Evolutionary conservation across 2,329 filamentous ascomycete genomes (phyloP), one percentile per base, ranked within the genome.

Genomic region (Fusarium tupiense): DNA sequence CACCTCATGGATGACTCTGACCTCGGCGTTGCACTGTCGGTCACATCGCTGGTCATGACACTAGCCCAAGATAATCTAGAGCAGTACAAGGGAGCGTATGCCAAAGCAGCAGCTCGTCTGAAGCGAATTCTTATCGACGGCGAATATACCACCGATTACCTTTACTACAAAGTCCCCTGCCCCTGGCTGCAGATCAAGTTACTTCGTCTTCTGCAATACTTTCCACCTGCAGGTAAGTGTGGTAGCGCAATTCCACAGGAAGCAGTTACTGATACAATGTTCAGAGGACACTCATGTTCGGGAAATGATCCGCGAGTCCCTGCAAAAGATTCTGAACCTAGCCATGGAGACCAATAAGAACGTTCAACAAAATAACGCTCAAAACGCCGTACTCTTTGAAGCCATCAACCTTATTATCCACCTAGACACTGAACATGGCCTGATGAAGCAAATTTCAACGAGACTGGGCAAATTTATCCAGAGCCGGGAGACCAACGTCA

Each of bases 151-250:
- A 89, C 91, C 64, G 96, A 98, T 81, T 99, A 99, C 81, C 90
- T 98, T 33, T 99, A 99, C 86, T 99, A 99, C 87, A 98, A 98
- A 80, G 96, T 99, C n/a, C 96, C 96, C 3, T 99, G 96, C 81
- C 96, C 96, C 6, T 99, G 96, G 96, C 91, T 99, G 66, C 95
- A 98, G 84, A 93, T 98, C 79, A 99, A 99, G 85, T 88, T 99
- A 24, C 84, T 99, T 75, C 91, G 95, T 71, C 85, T 99, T 69
- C 87, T 99, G 73, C 96, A 99, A 83, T 99, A 98, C 82, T 99
- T 98, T 83, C 93, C 95, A 33, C 96, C 96, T 52, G 97, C 96
- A 81, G 92, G 94, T 95, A 87, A 74, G 88, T 83, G 31, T 57
- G 31, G 24, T 41, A 38, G 16, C n/a, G 12, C 20, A 31, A n/a